Evolutionary conservation across 1,139 yeast species (phyloP).

Genomic region (Groenewaldozyma auringiensis): DNA sequence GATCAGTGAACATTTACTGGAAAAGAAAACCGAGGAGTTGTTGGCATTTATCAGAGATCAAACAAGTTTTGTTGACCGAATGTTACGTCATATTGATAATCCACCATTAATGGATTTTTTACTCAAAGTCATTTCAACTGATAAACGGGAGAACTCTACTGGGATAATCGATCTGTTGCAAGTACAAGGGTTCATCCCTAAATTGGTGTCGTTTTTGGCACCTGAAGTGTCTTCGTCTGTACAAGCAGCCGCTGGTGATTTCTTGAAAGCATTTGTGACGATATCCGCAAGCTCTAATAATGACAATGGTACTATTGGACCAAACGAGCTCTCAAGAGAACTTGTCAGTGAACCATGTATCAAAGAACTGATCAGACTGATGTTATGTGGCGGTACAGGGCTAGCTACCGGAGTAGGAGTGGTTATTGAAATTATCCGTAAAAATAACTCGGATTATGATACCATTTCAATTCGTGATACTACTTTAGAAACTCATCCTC

Average conservation of each 20-base stretch:
- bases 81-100: constrained; percentile 70
- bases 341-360: constrained; percentile 70
- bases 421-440: constrained; percentile 87
- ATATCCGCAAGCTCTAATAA: constrained; percentile 88
- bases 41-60: constrained; percentile 62
- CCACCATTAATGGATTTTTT: constrained; percentile 84
- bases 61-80: constrained; percentile 55
- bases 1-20: constrained; percentile 85
- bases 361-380: constrained; percentile 58
- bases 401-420: constrained; percentile 94
- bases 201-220: constrained; percentile 51
- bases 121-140: constrained; percentile 68
- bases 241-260: constrained; percentile 94
- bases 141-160: constrained; percentile 67
- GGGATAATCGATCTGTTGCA: constrained; percentile 71
- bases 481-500: constrained; percentile 88
- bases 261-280: constrained; percentile 84
- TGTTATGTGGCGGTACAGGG: constrained; percentile 89
- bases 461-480: constrained; percentile 80
- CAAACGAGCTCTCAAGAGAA: constrained; percentile 88
- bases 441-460: constrained; percentile 94
- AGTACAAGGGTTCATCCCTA: constrained; percentile 52
- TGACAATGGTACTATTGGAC: constrained; percentile 85
- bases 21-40: constrained; percentile 84
- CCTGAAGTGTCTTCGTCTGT: constrained; percentile 53